phyloP scores from a whole-genome alignment of 148 eudicot genomes.

The Rhododendron molle region DNA sequence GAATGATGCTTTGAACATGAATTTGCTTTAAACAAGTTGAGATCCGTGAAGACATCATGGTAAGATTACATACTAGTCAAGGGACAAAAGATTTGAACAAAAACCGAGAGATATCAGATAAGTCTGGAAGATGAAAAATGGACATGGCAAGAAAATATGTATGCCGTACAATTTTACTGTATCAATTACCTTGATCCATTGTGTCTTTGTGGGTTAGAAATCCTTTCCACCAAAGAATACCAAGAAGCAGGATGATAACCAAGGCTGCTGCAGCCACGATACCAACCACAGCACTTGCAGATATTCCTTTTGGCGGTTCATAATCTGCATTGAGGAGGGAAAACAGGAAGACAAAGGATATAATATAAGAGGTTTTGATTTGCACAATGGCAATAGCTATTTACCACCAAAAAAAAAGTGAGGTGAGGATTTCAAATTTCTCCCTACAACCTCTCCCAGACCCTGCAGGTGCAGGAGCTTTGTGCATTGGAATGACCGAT shows the following conservation, averaged over 20 bases:
- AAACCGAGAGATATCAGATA: background rate
- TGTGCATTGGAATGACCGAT: background rate
- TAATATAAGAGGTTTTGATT: background rate
- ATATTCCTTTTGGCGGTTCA: conserved; percentile 12
- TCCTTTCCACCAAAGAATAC: conserved; percentile 28
- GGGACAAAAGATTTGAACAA: background rate
- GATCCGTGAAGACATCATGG: background rate
- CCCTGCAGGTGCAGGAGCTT: background rate
- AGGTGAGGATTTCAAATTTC: background rate
- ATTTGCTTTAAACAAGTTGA: background rate
- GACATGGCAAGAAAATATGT: background rate
- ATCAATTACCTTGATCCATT: conserved; percentile 16
- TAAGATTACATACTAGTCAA: background rate
- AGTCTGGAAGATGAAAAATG: background rate
- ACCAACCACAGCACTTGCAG: conserved; percentile 19
- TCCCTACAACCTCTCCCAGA: background rate
- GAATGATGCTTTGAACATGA: background rate
- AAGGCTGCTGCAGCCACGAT: conserved; percentile 22
- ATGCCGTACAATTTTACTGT: background rate
- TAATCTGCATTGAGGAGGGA: conserved; percentile 10
- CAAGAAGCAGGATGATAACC: conserved; percentile 17
- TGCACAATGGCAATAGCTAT: background rate
- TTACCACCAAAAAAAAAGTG: background rate
- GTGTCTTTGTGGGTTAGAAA: conserved; percentile 9
- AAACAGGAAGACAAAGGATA: background rate